Conservation (phyloP, 1,284 basidiomycete species). For the Boletus smithii region DNA sequence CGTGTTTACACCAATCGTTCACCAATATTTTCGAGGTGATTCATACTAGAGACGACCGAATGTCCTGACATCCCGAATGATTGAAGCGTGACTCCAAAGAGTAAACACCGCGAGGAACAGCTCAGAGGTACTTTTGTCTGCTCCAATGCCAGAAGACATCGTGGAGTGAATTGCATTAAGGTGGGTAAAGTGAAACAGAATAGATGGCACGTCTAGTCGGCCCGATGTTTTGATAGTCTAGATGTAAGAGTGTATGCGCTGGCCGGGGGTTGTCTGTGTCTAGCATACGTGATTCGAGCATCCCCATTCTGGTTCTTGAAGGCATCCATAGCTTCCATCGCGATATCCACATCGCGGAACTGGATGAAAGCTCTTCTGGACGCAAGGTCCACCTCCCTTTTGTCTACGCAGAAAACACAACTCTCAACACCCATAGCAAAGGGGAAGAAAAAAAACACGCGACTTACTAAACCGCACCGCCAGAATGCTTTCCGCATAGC, state of each 20-base stretch:
- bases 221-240: slow-evolving; percentile 19
- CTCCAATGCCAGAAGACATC: background rate
- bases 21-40: too few relatives aligned
- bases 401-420: slow-evolving; percentile 1
- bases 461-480: slow-evolving; percentile 27
- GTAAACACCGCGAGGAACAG: background rate
- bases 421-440: slow-evolving; percentile 3
- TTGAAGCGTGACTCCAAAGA: background rate
- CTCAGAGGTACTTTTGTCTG: slow-evolving; percentile 4
- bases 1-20: too few relatives aligned
- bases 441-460: background rate
- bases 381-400: slow-evolving; percentile 1
- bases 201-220: slow-evolving; percentile 4
- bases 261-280: slow-evolving; percentile 13
- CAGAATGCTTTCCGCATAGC: slow-evolving; percentile 22
- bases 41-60: too few relatives aligned
- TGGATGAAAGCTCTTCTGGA: slow-evolving; percentile 23
- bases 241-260: slow-evolving; percentile 14
- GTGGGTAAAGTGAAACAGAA: too few relatives aligned
- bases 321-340: slow-evolving; percentile 25
- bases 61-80: too few relatives aligned
- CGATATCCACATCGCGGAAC: slow-evolving; percentile 20
- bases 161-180: slow-evolving; percentile 1
- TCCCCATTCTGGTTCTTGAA: slow-evolving; percentile 13
- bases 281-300: slow-evolving; percentile 18